Conservation (phyloP, 805 yeast species). For the Peterozyma xylosa region DNA sequence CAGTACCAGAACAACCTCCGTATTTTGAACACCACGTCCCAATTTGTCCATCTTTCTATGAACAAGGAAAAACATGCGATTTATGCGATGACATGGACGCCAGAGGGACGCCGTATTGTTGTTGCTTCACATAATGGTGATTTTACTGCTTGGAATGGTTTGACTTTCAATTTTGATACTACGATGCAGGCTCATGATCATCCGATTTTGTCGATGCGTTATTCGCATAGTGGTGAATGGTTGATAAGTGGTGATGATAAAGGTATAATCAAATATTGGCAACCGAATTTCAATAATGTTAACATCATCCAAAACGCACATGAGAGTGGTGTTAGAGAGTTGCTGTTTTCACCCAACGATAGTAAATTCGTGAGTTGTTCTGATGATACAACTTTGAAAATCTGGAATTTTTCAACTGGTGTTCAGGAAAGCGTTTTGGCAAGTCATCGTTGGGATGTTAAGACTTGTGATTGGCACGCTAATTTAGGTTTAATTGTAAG, state of each 20-base stretch:
- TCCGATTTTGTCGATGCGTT: constrained; percentile 71
- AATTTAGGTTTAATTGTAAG: constrained; percentile 76
- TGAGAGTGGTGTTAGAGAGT: constrained; percentile 75
- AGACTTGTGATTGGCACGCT: constrained; percentile 96
- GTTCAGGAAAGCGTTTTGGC: constrained; percentile 69
- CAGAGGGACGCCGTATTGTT: constrained; percentile 84
- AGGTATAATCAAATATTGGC: constrained; percentile 93
- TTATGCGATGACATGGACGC: constrained; percentile 91
- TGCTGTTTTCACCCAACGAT: constrained; percentile 87
- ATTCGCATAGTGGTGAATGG: constrained; percentile 93
- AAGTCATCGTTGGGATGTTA: constrained; percentile 99
- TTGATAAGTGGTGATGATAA: constrained; percentile 88
- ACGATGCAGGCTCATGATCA: constrained; percentile 98
- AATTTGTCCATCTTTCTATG: constrained; percentile 84
- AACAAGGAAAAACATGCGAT: constrained; percentile 91
- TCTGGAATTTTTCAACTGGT: constrained; percentile 92
- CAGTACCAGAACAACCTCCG: constrained; percentile 44
- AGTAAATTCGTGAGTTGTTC: constrained; percentile 88
- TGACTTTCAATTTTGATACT: constrained; percentile 91
- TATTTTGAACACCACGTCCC: constrained; percentile 59
- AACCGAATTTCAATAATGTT: constrained; percentile 94
- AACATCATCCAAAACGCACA: constrained; percentile 68
- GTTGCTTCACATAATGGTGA: constrained; percentile 94
- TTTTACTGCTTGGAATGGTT: constrained; percentile 94
- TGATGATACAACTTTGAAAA: constrained; percentile 84